A percentile compares a stretch with the other conserved stretches of the same genome.
Conservation (phyloP, 1,139 yeast genomes). For the Pichia cactophila region DNA sequence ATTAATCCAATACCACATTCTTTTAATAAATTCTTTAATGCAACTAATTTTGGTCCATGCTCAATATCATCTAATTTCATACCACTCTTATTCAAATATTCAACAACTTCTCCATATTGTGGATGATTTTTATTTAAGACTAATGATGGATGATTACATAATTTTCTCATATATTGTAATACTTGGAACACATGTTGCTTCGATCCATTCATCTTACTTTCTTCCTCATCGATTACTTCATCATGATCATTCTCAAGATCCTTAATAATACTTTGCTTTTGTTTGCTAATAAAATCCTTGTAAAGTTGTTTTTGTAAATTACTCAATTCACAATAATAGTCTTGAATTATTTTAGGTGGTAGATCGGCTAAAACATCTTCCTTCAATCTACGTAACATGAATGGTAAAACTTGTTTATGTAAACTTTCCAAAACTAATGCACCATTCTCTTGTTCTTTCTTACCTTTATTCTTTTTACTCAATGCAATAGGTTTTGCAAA, state of each 20-base stretch:
- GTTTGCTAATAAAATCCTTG: constrained; percentile 86
- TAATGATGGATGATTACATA: constrained; percentile 94
- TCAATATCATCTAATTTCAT: constrained; percentile 62
- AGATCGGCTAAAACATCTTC: constrained; percentile 94
- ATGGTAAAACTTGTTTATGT: constrained; percentile 94
- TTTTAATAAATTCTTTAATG: constrained; percentile 68
- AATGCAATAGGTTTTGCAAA: constrained; percentile 97
- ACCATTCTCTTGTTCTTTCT: constrained; percentile 95
- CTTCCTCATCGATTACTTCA: constrained; percentile 36
- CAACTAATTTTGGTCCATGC: constrained; percentile 85
- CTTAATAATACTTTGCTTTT: constrained; percentile 59
- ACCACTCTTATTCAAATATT: constrained; percentile 51
- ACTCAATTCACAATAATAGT: constrained; percentile 92
- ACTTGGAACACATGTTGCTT: constrained; percentile 97
- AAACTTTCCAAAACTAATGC: constrained; percentile 92
- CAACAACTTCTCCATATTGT: constrained; percentile 57
- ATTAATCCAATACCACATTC: constrained; percentile 90
- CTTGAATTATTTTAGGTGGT: constrained; percentile 98
- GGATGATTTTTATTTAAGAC: constrained; percentile 87
- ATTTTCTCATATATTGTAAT: constrained; percentile 90
- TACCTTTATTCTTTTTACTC: constrained; percentile 83
- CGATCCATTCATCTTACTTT: constrained; percentile 31
- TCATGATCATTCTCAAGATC: constrained; percentile 45
- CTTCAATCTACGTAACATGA: constrained; percentile 89
- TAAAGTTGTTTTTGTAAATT: constrained; percentile 83